A percentile compares a stretch with the other conserved stretches of the same genome.
phyloP scores from a whole-genome alignment of 73 alveolate genomes.

The Paramecium primaurelia region DNA sequence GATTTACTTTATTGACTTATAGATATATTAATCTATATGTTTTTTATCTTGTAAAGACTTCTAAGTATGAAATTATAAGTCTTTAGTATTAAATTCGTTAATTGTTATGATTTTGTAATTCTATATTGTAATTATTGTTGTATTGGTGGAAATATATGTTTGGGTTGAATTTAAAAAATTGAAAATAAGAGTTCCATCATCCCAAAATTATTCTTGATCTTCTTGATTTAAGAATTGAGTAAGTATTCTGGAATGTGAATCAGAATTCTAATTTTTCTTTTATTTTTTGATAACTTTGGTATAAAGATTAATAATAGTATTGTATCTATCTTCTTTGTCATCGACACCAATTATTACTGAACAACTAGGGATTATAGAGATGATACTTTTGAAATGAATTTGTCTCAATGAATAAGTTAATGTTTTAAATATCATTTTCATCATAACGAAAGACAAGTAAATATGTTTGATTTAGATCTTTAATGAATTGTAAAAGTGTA shows the following conservation, averaged over 20 bases:
- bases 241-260: not conserved
- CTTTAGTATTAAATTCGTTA: not conserved
- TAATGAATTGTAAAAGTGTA: not conserved
- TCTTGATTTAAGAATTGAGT: not conserved
- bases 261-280: not conserved
- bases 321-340: not conserved
- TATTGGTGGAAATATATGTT: not conserved
- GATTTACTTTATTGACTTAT: not conserved
- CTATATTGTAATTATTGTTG: not conserved
- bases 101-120: not conserved
- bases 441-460: not conserved
- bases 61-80: not conserved
- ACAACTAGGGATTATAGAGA: not conserved
- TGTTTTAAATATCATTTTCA: not conserved
- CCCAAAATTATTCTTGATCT: not conserved
- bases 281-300: not conserved
- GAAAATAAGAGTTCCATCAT: not conserved
- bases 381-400: not conserved
- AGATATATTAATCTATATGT: not conserved
- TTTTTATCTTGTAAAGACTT: not conserved
- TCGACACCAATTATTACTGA: not conserved
- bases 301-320: not conserved
- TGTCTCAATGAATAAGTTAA: not conserved
- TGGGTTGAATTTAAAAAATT: not conserved
- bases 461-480: not conserved